Percentiles rank a stretch among this genome's conserved stretches.
phyloP scores from a whole-genome alignment of 805 yeast genomes.

The Candida quercuum region DNA sequence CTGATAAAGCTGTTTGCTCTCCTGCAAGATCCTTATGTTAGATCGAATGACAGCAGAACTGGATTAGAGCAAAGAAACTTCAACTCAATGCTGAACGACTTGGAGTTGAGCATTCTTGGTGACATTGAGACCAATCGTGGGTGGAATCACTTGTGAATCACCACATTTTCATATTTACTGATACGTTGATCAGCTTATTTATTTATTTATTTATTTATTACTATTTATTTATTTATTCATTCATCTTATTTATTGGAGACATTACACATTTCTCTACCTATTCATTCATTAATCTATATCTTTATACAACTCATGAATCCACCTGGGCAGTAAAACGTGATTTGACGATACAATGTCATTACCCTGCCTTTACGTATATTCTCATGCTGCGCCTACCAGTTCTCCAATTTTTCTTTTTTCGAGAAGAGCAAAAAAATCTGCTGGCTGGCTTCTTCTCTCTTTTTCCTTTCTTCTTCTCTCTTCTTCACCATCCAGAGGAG shows the following conservation, averaged over 20 bases:
- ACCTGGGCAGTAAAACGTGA: too few relatives aligned
- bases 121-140: constrained; percentile 11
- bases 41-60: constrained; percentile 2
- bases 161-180: not conserved
- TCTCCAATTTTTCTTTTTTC: too few relatives aligned
- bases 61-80: constrained; percentile 3
- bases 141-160: not conserved
- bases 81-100: constrained; percentile 10
- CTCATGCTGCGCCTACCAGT: too few relatives aligned
- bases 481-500: too few relatives aligned
- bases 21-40: constrained; percentile 10
- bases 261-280: too few relatives aligned
- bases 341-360: too few relatives aligned
- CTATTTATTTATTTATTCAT: not conserved
- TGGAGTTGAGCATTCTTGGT: constrained; percentile 19
- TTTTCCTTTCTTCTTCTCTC: too few relatives aligned
- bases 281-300: too few relatives aligned
- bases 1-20: constrained; percentile 5
- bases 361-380: too few relatives aligned
- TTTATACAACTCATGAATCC: too few relatives aligned
- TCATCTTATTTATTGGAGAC: not conserved
- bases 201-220: constrained; percentile 1
- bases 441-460: too few relatives aligned
- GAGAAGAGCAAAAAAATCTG: too few relatives aligned
- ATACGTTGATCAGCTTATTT: not conserved